Base-by-base conservation (phyloP, 805 yeast genomes). In the Wickerhamomyces ciferrii region DNA sequence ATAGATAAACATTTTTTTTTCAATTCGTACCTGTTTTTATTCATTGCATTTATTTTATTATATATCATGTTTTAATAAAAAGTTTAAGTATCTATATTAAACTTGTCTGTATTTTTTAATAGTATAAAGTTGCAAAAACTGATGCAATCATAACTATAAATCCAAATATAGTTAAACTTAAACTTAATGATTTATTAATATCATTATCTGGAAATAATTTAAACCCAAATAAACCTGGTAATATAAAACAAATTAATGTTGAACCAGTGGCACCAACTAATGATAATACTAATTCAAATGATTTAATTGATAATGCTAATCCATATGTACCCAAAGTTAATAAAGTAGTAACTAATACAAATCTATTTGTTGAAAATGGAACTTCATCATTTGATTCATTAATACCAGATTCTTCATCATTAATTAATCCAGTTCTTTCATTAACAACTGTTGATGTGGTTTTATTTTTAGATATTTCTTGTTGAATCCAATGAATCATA, bases 191-290 rank as follows among this genome's bases (percentile, higher is more conserved):
- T 54, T 75, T 76, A 45, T 76, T 59, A 7, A 61, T 24, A 19
- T 43, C 51, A 20, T 72, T 74, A 1, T 47, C 51, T 9, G 9
- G n/a, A 18, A 56, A 45, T 38, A 59, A 37, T 59, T 80, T 75
- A 59, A 67, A 85, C 0, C 92, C 92, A 62, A 85, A 86, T 47
- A 82, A 67, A 0, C 95, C 94, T 0, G 95, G 95, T 39, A 86
- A 69, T 10, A 84, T 84, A 62, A 85, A 86, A 21, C 89, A 81
- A 43, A 86, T 86, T 23, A 88, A 71, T 0, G 91, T 87, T 5
- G 91, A 86, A 0, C 95, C 95, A 0, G 94, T 86, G 5, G 91
- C 84, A 4, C 95, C 95, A 10, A 86, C 90, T 44, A 86, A 67
- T 1, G 92, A 79, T 42, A 86, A 64, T 4, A 86, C 85, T 32